A percentile compares a stretch with the other conserved stretches of the same genome.
Conservation (phyloP, 2,329 filamentous ascomycete genomes). For the Penicillium sp. region DNA sequence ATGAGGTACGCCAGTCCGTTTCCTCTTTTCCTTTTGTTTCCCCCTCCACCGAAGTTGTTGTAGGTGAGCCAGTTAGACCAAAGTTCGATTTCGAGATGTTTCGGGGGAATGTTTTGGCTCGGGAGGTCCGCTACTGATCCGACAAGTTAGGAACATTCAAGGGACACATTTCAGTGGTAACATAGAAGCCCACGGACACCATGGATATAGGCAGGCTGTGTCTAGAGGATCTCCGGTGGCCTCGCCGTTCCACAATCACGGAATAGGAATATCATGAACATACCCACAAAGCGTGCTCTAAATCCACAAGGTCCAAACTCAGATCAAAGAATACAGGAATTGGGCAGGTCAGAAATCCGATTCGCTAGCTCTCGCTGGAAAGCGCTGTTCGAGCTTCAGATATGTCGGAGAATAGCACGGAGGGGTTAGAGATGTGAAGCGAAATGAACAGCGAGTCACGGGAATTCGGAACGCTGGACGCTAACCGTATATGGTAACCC, state of each 20-base stretch:
- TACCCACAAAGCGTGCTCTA: slow-evolving; percentile 25
- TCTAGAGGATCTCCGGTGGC: slow-evolving; percentile 1
- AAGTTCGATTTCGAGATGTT: background rate
- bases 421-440: slow-evolving; percentile 27
- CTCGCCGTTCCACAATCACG: slow-evolving; percentile 19
- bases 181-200: background rate
- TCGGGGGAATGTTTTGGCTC: slow-evolving; percentile 7
- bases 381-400: slow-evolving; percentile 6
- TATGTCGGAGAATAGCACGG: slow-evolving; percentile 15
- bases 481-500: slow-evolving; percentile 22
- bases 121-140: slow-evolving; percentile 1
- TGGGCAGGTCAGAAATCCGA: background rate
- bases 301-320: slow-evolving; percentile 11
- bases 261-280: slow-evolving; percentile 17
- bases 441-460: slow-evolving; percentile 28
- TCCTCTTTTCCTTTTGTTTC: slow-evolving; percentile 15
- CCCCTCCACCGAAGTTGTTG: slow-evolving; percentile 16
- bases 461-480: slow-evolving; percentile 21
- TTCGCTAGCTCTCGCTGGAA: slow-evolving; percentile 3
- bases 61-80: slow-evolving; percentile 8
- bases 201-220: background rate
- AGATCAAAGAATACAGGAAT: background rate
- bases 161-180: background rate
- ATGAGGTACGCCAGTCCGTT: slow-evolving; percentile 19
- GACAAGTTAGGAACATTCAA: background rate